Evolutionary conservation across 2,329 filamentous ascomycete species (phyloP).

Genomic region (Aureobasidium namibiae): DNA sequence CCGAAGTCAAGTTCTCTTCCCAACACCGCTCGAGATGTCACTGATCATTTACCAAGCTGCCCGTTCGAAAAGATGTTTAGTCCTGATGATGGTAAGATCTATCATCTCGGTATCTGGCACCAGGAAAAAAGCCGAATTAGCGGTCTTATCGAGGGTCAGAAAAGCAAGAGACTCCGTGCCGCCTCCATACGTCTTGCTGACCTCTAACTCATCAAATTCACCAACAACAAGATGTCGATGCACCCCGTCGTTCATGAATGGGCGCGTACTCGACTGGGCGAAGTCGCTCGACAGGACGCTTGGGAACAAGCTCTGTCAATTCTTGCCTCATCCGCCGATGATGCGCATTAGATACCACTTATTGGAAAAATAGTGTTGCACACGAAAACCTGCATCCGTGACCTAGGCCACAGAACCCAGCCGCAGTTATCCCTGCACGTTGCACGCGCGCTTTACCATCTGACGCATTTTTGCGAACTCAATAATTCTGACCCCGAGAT

Average conservation of each 20-base stretch:
- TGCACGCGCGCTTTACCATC: not conserved
- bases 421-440: not conserved
- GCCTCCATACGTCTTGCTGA: not conserved
- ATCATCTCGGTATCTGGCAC: not conserved
- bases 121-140: not conserved
- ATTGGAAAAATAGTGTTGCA: not conserved
- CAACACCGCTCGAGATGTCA: too few relatives aligned
- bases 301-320: not conserved
- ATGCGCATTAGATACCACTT: not conserved
- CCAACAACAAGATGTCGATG: not conserved
- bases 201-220: not conserved
- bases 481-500: not conserved
- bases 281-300: not conserved
- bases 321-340: not conserved
- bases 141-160: not conserved
- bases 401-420: too few relatives aligned
- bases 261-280: not conserved
- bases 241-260: constrained; percentile 11
- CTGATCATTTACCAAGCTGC: too few relatives aligned
- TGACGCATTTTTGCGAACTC: not conserved
- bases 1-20: too few relatives aligned
- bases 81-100: not conserved
- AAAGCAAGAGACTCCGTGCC: not conserved
- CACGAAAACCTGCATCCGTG: not conserved
- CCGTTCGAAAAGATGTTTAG: too few relatives aligned